Conservation (phyloP, 176 grass and related monocot genomes). For the Puccinellia tenuiflora region DNA sequence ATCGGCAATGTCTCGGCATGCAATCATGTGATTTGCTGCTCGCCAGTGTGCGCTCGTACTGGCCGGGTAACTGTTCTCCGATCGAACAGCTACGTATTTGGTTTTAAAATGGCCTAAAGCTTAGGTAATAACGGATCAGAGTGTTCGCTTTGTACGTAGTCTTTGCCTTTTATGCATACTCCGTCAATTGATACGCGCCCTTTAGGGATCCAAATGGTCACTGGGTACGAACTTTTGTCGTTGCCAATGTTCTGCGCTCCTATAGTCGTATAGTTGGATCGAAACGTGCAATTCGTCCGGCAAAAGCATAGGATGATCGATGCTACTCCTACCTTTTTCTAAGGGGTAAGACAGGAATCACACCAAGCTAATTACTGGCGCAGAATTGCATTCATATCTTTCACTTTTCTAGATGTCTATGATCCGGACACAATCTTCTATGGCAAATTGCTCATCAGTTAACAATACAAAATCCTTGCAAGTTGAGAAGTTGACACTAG, state of each 20-base stretch:
- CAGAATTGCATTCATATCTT: background rate
- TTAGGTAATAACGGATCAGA: background rate
- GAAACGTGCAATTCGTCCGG: background rate
- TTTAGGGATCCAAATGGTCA: constrained; percentile 19
- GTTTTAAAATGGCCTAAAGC: background rate
- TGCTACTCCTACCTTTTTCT: background rate
- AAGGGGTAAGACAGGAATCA: background rate
- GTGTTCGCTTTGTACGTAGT: background rate
- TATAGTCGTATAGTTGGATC: background rate
- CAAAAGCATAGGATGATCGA: background rate
- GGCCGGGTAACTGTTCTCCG: background rate
- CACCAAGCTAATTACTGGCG: background rate
- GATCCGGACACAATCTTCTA: background rate
- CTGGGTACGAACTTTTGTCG: background rate
- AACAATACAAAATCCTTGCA: background rate
- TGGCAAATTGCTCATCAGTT: background rate
- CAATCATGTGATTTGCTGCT: background rate
- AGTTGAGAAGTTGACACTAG: background rate
- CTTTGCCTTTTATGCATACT: background rate
- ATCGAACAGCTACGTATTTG: background rate
- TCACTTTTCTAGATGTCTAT: background rate
- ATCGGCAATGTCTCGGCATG: background rate
- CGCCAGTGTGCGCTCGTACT: background rate
- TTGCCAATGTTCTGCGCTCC: background rate
- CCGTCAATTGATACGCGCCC: background rate